A percentile compares a stretch with the other conserved stretches of the same genome.
Evolutionary conservation across 257 asterid genomes (phyloP).

Genomic region (Lantana camara): DNA sequence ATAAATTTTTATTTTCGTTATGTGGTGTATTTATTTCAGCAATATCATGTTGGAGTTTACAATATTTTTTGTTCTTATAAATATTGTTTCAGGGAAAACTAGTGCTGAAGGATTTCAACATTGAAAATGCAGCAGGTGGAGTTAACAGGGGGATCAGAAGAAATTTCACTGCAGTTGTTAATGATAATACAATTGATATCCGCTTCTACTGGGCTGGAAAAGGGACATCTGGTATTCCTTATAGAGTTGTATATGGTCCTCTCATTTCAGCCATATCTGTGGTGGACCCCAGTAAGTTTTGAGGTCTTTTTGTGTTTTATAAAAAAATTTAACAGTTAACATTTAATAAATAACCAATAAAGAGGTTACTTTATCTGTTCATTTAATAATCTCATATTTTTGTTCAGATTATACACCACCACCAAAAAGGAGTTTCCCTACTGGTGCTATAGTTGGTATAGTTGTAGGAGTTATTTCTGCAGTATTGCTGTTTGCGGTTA

Average conservation of each 20-base stretch:
- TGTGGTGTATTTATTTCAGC: no score
- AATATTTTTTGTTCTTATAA: not conserved
- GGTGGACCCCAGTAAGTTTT: conserved; percentile 48
- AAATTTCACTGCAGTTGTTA: conserved; percentile 54
- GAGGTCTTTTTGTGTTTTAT: not conserved
- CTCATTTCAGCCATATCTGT: conserved; percentile 91
- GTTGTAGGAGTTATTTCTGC: conserved; percentile 42
- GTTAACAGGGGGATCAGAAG: conserved; percentile 47
- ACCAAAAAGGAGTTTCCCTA: conserved; percentile 40
- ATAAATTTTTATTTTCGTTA: no score
- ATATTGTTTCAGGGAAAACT: conserved; percentile 49
- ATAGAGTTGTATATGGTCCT: conserved; percentile 82
- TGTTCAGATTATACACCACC: conserved; percentile 53
- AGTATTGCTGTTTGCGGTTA: conserved; percentile 33
- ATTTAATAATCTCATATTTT: conserved; percentile 15
- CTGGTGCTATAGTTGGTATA: conserved; percentile 54
- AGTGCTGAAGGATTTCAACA: conserved; percentile 74
- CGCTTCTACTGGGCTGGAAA: conserved; percentile 90
- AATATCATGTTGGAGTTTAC: no score
- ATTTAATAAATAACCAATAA: not conserved
- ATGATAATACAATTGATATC: conserved; percentile 58
- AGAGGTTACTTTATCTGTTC: not conserved
- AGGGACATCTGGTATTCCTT: conserved; percentile 72
- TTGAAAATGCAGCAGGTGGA: conserved; percentile 77
- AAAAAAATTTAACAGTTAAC: not conserved